A percentile compares a stretch with the other conserved stretches of the same genome.
These are phyloP conservation scores for Trametes coccinea DNA, from an alignment of 768 basidiomycete species.

Conservation along the genomic window DNA sequence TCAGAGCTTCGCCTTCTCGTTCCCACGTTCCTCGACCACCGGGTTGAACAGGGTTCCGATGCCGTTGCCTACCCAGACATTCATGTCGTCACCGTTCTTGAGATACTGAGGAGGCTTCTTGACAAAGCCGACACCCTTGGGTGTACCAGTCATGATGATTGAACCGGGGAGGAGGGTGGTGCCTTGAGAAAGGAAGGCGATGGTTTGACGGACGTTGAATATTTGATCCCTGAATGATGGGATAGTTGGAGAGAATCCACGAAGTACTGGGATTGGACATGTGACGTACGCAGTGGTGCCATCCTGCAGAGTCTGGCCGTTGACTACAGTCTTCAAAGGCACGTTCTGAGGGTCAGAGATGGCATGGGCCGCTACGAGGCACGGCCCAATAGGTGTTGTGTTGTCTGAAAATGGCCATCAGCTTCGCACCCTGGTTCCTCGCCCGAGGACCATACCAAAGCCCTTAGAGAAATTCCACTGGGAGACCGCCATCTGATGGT, in stretches of 20 bases:
- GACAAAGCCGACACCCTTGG: constrained; percentile 80
- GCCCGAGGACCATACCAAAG: constrained; percentile 54
- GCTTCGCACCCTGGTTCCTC: too few relatives aligned
- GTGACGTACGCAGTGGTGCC: constrained; percentile 71
- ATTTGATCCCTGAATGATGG: constrained; percentile 64
- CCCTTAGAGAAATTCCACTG: constrained; percentile 91
- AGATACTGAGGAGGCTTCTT: constrained; percentile 69
- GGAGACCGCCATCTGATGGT: constrained; percentile 74
- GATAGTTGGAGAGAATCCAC: not conserved
- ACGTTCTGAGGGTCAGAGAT: constrained; percentile 70
- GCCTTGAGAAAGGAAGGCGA: constrained; percentile 80
- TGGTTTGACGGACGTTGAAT: constrained; percentile 74
- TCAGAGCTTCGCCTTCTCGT: constrained; percentile 44
- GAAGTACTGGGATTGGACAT: not conserved
- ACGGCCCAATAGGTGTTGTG: constrained; percentile 78
- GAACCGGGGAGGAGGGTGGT: constrained; percentile 83
- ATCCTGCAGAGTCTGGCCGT: constrained; percentile 69
- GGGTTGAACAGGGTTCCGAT: constrained; percentile 81
- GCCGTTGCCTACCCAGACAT: constrained; percentile 66
- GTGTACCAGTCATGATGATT: constrained; percentile 81
- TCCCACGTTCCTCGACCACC: constrained; percentile 64
- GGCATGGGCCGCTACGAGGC: constrained; percentile 63
- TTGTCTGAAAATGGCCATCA: constrained; percentile 43
- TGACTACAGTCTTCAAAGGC: constrained; percentile 62
- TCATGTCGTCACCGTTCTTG: constrained; percentile 72